phyloP scores from a whole-genome alignment of 345 rosid genomes.

The Salix suchowensis region DNA sequence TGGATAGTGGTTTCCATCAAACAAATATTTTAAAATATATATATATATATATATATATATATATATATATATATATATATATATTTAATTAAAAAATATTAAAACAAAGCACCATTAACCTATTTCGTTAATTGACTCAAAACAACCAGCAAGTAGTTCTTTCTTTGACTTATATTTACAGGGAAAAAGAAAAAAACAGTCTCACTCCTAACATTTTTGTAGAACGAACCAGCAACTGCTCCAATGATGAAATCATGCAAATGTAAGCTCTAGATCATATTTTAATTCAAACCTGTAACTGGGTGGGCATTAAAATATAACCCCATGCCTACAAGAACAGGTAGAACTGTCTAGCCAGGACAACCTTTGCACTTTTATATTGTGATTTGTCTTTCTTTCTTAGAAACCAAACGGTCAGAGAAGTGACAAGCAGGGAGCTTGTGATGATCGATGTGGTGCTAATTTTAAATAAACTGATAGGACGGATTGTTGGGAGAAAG shows the following conservation, averaged over 20 bases:
- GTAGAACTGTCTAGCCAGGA: background rate
- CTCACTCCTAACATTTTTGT: background rate
- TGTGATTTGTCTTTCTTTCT: background rate
- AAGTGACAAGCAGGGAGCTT: background rate
- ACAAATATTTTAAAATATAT: no score
- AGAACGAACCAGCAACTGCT: background rate
- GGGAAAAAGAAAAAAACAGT: no score
- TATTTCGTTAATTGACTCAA: background rate
- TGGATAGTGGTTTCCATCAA: no score
- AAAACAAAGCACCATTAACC: no score
- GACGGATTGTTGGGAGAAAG: no score
- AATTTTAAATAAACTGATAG: background rate
- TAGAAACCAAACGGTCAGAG: background rate
- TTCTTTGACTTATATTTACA: background rate
- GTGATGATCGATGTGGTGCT: background rate
- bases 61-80: no score
- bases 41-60: no score
- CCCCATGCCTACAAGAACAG: background rate
- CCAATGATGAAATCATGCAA: background rate
- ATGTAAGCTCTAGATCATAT: background rate
- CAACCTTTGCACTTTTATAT: background rate
- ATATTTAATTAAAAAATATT: no score
- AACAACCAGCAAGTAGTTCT: background rate
- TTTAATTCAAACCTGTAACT: background rate
- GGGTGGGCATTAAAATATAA: slow-evolving; percentile 7